Conservation (phyloP, 2,329 filamentous ascomycete genomes). For the Fusarium robinianum region DNA sequence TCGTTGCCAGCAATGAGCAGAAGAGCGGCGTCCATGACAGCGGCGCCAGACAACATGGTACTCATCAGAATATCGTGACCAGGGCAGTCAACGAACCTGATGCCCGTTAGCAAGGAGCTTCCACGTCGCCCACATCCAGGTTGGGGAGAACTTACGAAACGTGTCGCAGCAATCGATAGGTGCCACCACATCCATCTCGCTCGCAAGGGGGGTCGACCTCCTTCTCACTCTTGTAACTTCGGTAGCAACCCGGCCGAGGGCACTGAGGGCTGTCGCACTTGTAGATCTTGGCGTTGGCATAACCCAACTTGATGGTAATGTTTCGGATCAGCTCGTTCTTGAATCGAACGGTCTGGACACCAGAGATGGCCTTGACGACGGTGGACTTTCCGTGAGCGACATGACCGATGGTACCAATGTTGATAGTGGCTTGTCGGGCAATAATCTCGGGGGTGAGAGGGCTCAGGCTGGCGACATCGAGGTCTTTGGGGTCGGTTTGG, state of each 20-base stretch:
- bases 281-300: constrained; percentile 99
- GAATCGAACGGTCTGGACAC: constrained; percentile 98
- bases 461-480: constrained; percentile 79
- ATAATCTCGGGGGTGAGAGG: constrained; percentile 97
- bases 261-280: constrained; percentile 93
- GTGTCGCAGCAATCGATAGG: constrained; percentile 85
- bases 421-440: constrained; percentile 96
- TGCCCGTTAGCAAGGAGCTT: constrained; percentile 25
- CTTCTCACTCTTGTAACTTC: constrained; percentile 98
- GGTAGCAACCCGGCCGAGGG: constrained; percentile 92
- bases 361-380: constrained; percentile 98
- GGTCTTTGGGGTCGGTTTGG: constrained; percentile 88
- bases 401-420: constrained; percentile 97
- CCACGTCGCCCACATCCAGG: too few species aligned
- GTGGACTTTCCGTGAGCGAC: constrained; percentile 99
- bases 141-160: constrained; percentile 73
- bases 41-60: constrained; percentile 98
- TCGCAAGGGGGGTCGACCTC: constrained; percentile 97
- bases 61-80: constrained; percentile 99
- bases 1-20: constrained; percentile 98
- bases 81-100: constrained; percentile 94
- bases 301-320: constrained; percentile 99
- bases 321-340: constrained; percentile 99
- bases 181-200: constrained; percentile 86
- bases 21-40: constrained; percentile 98